These are phyloP conservation scores for Aquanectria penicillioides DNA, from an alignment of 2,329 filamentous ascomycete species.

Conservation along the genomic window DNA sequence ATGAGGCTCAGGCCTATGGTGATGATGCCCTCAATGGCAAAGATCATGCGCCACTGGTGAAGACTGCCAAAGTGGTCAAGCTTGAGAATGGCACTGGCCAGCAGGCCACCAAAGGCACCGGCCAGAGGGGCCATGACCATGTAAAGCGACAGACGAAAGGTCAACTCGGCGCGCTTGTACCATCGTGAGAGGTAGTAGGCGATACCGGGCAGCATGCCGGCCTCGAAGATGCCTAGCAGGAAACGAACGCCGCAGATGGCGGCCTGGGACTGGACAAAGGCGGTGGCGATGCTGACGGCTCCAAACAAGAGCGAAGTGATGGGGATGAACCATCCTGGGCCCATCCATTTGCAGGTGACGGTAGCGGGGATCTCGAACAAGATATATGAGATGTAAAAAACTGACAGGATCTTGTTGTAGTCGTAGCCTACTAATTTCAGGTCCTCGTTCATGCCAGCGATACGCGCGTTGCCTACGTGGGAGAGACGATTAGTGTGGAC, in stretches of 20 bases:
- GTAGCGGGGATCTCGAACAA: conserved; percentile 72
- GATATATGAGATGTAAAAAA: conserved; percentile 75
- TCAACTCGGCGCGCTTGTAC: conserved; percentile 71
- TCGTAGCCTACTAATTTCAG: conserved; percentile 66
- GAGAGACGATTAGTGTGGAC: conserved; percentile 1
- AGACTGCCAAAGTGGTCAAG: conserved; percentile 66
- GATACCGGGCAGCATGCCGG: conserved; percentile 73
- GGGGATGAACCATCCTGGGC: conserved; percentile 73
- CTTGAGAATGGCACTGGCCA: conserved; percentile 70
- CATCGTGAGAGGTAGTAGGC: conserved; percentile 73
- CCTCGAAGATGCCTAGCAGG: conserved; percentile 69
- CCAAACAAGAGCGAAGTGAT: conserved; percentile 66
- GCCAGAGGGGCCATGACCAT: conserved; percentile 74
- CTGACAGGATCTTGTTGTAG: conserved; percentile 69
- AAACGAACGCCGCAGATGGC: conserved; percentile 67
- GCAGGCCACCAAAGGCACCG: conserved; percentile 73
- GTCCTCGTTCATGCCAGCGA: conserved; percentile 67
- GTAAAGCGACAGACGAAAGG: conserved; percentile 71
- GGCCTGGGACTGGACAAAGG: conserved; percentile 64
- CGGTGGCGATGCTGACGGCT: conserved; percentile 67
- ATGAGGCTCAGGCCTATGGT: conserved; percentile 62
- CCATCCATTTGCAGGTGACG: conserved; percentile 70
- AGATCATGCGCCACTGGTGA: conserved; percentile 74
- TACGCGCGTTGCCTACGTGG: conserved; percentile 56
- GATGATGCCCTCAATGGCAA: conserved; percentile 75